Evolutionary conservation across 495 filamentous ascomycete species (phyloP), one percentile per base, ranked within the genome.

Genomic region (Apodospora peruviana): DNA sequence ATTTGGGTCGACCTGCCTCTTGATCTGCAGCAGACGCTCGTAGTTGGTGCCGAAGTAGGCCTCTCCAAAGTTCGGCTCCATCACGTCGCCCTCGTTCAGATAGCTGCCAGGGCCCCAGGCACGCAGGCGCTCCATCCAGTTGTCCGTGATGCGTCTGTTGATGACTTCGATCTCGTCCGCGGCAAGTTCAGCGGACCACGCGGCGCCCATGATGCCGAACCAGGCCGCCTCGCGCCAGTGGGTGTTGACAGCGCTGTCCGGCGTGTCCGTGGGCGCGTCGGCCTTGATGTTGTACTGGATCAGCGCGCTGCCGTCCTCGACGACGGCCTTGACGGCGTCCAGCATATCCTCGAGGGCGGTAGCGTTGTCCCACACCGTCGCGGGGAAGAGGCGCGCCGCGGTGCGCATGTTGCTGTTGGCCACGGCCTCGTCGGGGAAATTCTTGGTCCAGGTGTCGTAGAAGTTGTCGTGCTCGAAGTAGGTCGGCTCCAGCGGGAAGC

Each of bases 21-120:
- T 84, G 42, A 81, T 72, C 21, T 49, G 20, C 17, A 69, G 52
- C 23, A 82, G 56, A 1, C 61, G 57, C 2, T 52, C 50, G 45
- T 80, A 82, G 19, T 73, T 71, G 1, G 9, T 47, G 4, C 71
- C 84, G 39, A 75, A 88, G 64, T 84, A 88, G 0, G 77, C 72
- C 55, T 75, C 67, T 43, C 82, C 76, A 66, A 79, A 86, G 42
- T 82, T 59, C 0, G 83, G 82, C 61, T 86, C 81, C 41, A 76
- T 66, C n/a, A 78, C 61, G 58, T 86, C 78, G 21, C 61, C 71
- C 61, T 82, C 76, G 38, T 71, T 76, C 0, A 69, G 22, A 29
- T 80, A 80, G 0, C 63, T 57, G 1, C 65, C 66, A 1, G 69
- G 69, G n/a, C 64, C 65, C 17, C 75, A 60, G 11, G 60, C 66